Conservation (phyloP, 2,329 filamentous ascomycete genomes). For the Fusarium equiseti region DNA sequence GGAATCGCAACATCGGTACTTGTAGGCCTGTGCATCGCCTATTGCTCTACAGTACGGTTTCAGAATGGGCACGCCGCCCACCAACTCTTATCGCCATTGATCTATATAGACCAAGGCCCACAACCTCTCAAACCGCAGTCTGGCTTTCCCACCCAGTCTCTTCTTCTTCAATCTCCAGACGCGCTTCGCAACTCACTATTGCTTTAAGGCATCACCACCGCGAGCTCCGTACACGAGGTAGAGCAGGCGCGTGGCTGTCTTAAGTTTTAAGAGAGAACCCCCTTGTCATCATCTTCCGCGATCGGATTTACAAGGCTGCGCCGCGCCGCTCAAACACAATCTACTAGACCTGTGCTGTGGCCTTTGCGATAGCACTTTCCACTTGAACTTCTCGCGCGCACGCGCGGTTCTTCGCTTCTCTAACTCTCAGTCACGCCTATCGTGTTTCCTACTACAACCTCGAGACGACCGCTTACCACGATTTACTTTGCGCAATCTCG, state of each 20-base stretch:
- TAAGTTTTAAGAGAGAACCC: not conserved
- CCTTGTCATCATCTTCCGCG: slow-evolving; percentile 1
- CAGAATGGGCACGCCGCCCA: slow-evolving; percentile 37
- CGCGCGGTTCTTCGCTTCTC: slow-evolving; percentile 1
- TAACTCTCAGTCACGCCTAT: not conserved
- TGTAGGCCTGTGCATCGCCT: slow-evolving; percentile 26
- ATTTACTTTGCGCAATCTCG: slow-evolving; percentile 17
- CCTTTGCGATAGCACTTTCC: slow-evolving; percentile 24
- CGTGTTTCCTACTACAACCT: not conserved
- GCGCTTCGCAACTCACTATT: slow-evolving; percentile 28
- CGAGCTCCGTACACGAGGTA: slow-evolving; percentile 32
- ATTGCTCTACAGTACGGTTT: slow-evolving; percentile 1
- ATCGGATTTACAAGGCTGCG: slow-evolving; percentile 27
- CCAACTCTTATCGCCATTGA: slow-evolving; percentile 29
- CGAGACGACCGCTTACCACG: slow-evolving; percentile 28
- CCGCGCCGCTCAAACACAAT: slow-evolving; percentile 26
- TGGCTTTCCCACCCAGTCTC: slow-evolving; percentile 11
- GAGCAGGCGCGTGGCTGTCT: slow-evolving; percentile 20
- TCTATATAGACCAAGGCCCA: slow-evolving; percentile 29
- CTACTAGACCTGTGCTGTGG: slow-evolving; percentile 4
- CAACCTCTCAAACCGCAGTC: slow-evolving; percentile 11
- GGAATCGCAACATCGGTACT: slow-evolving; percentile 36
- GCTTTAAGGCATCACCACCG: slow-evolving; percentile 29
- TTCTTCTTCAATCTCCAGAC: slow-evolving; percentile 23
- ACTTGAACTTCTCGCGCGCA: slow-evolving; percentile 7